Evolutionary conservation across 2,329 filamentous ascomycete genomes (phyloP).

Genomic region (Fusarium camptoceras): DNA sequence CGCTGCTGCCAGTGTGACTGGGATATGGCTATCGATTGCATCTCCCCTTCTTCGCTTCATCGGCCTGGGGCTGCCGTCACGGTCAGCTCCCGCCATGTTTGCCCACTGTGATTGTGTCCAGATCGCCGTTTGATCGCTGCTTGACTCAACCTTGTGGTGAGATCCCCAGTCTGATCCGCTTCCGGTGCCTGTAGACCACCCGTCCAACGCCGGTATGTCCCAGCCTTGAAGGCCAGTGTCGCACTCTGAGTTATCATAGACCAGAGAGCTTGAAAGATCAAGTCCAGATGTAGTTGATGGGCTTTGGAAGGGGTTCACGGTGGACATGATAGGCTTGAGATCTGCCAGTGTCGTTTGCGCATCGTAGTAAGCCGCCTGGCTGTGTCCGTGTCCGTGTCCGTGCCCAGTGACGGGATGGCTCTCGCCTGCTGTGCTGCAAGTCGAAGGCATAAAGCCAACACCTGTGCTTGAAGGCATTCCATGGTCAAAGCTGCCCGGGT

Average conservation of each 20-base stretch:
- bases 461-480: conserved; percentile 47
- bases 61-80: conserved; percentile 52
- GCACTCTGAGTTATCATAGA: conserved; percentile 51
- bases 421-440: conserved; percentile 45
- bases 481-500: conserved; percentile 60
- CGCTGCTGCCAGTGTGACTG: conserved; percentile 47
- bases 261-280: conserved; percentile 50
- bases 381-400: conserved; percentile 44
- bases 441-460: conserved; percentile 49
- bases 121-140: conserved; percentile 47
- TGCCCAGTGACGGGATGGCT: conserved; percentile 37
- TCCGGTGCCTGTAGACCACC: conserved; percentile 48
- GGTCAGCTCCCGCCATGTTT: conserved; percentile 50
- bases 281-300: conserved; percentile 47
- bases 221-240: conserved; percentile 52
- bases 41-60: conserved; percentile 54
- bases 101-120: conserved; percentile 54
- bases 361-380: conserved; percentile 49
- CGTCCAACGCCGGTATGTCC: conserved; percentile 54
- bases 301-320: conserved; percentile 47
- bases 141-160: conserved; percentile 49
- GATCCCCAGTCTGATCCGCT: conserved; percentile 51
- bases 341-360: conserved; percentile 49
- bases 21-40: conserved; percentile 49
- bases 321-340: conserved; percentile 51